Conservation (phyloP, 1,284 basidiomycete genomes). For the Heterobasidion occidentale region DNA sequence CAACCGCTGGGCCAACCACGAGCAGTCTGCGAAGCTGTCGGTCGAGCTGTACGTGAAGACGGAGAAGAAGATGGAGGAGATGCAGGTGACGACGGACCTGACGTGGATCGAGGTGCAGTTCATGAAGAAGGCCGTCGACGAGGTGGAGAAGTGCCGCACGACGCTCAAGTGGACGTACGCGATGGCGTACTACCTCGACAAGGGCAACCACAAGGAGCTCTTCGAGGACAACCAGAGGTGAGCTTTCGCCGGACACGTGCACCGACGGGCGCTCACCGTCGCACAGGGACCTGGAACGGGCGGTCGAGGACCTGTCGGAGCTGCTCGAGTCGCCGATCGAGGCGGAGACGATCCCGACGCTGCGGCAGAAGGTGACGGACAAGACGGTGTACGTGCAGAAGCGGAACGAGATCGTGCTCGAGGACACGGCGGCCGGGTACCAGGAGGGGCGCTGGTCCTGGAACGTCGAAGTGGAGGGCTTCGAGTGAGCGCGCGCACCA, state of each 20-base stretch:
- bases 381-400: conserved; percentile 97
- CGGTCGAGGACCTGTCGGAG: conserved; percentile 93
- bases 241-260: conserved; percentile 10
- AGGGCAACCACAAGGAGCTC: conserved; percentile 89
- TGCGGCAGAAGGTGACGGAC: conserved; percentile 92
- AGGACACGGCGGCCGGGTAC: conserved; percentile 91
- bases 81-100: conserved; percentile 86
- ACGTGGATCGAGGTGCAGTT: conserved; percentile 99
- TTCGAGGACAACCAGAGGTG: conserved; percentile 97
- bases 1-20: conserved; percentile 97
- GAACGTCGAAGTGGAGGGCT: conserved; percentile 63
- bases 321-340: conserved; percentile 89
- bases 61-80: conserved; percentile 99
- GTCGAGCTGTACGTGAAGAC: conserved; percentile 89
- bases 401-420: conserved; percentile 89
- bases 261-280: background rate
- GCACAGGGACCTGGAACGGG: conserved; percentile 82
- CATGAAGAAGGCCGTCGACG: conserved; percentile 95
- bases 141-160: conserved; percentile 84
- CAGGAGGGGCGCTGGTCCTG: conserved; percentile 79
- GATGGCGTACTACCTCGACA: conserved; percentile 94
- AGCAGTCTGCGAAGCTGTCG: conserved; percentile 95
- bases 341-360: conserved; percentile 68
- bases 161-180: conserved; percentile 99
- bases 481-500: conserved; percentile 23